Evolutionary conservation across 306 rosid genomes (phyloP).

Genomic region (Vigna reflexopilosa): DNA sequence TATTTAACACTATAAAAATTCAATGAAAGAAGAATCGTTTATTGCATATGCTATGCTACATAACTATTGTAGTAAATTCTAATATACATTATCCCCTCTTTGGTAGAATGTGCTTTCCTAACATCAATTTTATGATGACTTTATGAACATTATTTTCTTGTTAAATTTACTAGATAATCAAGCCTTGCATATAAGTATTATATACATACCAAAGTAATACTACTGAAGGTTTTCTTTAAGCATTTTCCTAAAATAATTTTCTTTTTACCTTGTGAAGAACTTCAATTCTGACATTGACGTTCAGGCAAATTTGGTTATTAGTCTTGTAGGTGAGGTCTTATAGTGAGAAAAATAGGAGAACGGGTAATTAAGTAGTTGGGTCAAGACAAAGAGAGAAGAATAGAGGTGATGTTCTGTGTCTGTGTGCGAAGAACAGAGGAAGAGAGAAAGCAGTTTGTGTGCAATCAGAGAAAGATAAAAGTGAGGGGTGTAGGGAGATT

Average conservation of each 20-base stretch:
- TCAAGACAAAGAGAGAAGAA: too few relatives aligned
- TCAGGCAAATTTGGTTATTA: constrained; percentile 80
- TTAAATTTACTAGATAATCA: background rate
- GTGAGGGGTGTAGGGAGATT: too few relatives aligned
- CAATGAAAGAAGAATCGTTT: constrained; percentile 1
- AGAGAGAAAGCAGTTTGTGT: too few relatives aligned
- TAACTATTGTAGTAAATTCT: constrained; percentile 11
- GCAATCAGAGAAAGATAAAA: too few relatives aligned
- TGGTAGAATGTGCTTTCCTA: constrained; percentile 2
- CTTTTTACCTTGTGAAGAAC: constrained; percentile 55
- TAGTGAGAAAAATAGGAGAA: too few relatives aligned
- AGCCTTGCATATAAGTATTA: constrained; percentile 4
- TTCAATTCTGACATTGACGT: constrained; percentile 85
- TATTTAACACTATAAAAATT: constrained; percentile 13
- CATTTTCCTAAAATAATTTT: constrained; percentile 32
- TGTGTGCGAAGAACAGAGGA: too few relatives aligned
- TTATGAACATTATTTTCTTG: constrained; percentile 38
- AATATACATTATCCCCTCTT: background rate
- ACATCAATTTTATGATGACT: constrained; percentile 2
- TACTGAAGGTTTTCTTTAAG: background rate
- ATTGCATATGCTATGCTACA: constrained; percentile 23
- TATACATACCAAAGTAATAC: background rate
- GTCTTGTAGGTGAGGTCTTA: constrained; percentile 70
- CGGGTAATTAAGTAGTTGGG: too few relatives aligned
- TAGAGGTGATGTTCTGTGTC: too few relatives aligned